phyloP scores from a whole-genome alignment of 2,329 filamentous ascomycete genomes.

The Diaporthe amygdali region DNA sequence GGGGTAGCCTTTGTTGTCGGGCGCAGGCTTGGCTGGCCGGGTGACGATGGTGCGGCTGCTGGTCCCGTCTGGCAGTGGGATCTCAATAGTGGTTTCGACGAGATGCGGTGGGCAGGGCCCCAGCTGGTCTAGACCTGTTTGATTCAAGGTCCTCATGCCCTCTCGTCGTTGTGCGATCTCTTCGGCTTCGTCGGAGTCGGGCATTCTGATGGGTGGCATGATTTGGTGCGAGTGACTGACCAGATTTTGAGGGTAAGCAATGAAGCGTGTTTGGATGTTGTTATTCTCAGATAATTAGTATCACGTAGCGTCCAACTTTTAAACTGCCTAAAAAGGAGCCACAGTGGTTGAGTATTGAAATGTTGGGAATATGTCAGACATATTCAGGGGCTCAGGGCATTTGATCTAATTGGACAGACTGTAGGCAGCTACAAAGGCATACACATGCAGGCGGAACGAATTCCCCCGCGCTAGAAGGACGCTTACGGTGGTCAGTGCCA shows the following conservation, averaged over 20 bases:
- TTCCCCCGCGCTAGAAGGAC: background rate
- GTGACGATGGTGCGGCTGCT: slow-evolving; percentile 3
- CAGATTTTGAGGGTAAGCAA: background rate
- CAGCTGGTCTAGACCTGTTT: background rate
- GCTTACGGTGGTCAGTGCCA: background rate
- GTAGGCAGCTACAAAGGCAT: background rate
- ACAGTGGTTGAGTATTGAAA: no score
- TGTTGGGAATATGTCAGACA: no score
- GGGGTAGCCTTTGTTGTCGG: background rate
- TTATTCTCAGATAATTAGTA: background rate
- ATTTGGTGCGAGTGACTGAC: background rate
- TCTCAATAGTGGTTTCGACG: background rate
- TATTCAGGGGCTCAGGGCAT: background rate
- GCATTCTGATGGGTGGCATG: background rate
- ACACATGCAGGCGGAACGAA: background rate
- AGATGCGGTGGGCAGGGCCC: background rate
- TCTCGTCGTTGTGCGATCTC: background rate
- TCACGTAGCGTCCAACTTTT: background rate
- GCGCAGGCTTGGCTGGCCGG: background rate
- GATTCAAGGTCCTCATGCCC: background rate
- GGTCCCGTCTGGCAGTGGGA: slow-evolving; percentile 1
- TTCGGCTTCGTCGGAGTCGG: background rate
- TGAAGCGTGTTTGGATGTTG: no score
- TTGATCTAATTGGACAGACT: background rate
- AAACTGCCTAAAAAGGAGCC: no score